Evolutionary conservation across 768 basidiomycete genomes (phyloP), one percentile per base, ranked within the genome.

Genomic region (Kwoniella bestiolae): DNA sequence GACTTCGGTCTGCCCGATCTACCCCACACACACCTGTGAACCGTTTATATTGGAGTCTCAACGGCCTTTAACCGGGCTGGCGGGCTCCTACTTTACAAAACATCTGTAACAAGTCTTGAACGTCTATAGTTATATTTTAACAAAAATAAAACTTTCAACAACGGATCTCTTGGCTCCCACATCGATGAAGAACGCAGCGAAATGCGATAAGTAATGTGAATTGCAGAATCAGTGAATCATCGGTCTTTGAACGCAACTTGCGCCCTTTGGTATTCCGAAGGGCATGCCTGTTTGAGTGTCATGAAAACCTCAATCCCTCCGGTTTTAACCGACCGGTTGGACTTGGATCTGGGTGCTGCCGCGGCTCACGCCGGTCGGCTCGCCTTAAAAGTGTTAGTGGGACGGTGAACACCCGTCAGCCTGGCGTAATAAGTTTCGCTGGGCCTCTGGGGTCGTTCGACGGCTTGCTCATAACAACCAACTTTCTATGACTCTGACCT

Each of bases 191-290:
- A 87, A 88, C 84, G 86, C 87, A 87, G 88, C 86, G 85, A 88
- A 88, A 85, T 86, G 87, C 85, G 86, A 88, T 87, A 88, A 85
- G 86, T 88, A 88, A 88, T 89, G 87, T 88, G 88, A 88, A 87
- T 88, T 88, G 87, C 86, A 87, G 86, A 87, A 86, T 87, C 86
- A 87, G 87, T 88, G 87, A 88, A 88, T 88, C 87, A 88, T 89
- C 86, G 86, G 87, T 88, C 86, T 88, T 89, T 88, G 87, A 88
- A 88, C 85, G 86, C 88, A 88, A 83, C 86, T 88, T 89, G 87
- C 86, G 84, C 88, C 84, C 85, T 83, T 85, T 86, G 86, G 87
- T 86, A 87, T 87, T 88, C 87, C 84, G 85, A 84, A 83, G 86
- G 84, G 88, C 85, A 73, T 73, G 71, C 71, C 71, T 73, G 88